Evolutionary conservation across 2,329 filamentous ascomycete species (phyloP).

Genomic region (Massarina eburnea): DNA sequence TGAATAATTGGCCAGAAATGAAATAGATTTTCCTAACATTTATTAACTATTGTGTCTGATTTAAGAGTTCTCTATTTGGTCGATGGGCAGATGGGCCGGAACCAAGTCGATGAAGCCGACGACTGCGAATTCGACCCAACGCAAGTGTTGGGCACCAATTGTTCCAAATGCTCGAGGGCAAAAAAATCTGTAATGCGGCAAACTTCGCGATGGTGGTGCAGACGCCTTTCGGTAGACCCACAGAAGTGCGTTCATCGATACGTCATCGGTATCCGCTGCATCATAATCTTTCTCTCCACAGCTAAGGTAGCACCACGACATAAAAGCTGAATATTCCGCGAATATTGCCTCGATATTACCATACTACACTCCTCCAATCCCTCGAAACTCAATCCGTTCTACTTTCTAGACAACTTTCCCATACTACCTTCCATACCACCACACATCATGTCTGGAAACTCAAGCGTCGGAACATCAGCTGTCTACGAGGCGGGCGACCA

Average conservation of each 20-base stretch:
- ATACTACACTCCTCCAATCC: not conserved
- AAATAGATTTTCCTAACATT: too few species aligned
- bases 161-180: too few species aligned
- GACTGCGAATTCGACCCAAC: too few species aligned
- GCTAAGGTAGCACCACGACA: not conserved
- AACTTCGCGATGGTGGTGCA: not conserved
- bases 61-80: too few species aligned
- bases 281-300: not conserved
- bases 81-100: too few species aligned
- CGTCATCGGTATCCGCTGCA: slow-evolving; percentile 7
- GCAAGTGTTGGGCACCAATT: too few species aligned
- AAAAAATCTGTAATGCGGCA: not conserved
- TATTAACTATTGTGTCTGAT: too few species aligned
- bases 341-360: not conserved
- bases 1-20: too few species aligned
- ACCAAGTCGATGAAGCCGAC: too few species aligned
- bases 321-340: not conserved
- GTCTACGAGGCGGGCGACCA: slow-evolving; percentile 81
- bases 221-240: not conserved
- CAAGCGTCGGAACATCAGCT: slow-evolving; percentile 65
- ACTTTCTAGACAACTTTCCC: not conserved
- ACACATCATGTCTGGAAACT: slow-evolving; percentile 55
- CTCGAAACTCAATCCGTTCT: not conserved
- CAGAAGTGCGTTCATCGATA: slow-evolving; percentile 9
- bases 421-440: not conserved